A percentile compares a stretch with the other conserved stretches of the same genome.
Evolutionary conservation across 306 rosid species (phyloP).

Genomic region (Trifolium subterraneum): DNA sequence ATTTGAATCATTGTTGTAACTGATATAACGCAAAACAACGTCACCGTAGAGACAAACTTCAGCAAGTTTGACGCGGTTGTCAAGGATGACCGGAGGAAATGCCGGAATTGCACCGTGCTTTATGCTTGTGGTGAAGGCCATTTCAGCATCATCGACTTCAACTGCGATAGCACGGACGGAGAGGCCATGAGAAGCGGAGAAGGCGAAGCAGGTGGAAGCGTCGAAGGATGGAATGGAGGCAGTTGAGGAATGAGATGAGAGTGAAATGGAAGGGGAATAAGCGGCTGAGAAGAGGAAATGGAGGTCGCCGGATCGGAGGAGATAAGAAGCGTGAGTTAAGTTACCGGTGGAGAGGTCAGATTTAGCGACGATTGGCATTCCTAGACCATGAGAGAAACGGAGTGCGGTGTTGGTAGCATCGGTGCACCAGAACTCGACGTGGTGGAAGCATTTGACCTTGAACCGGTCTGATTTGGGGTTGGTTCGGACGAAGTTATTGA

Average conservation of each 20-base stretch:
- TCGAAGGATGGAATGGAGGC: constrained; percentile 69
- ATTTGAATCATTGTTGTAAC: constrained; percentile 44
- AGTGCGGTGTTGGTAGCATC: constrained; percentile 82
- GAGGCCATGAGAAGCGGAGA: constrained; percentile 69
- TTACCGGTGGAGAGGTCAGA: constrained; percentile 92
- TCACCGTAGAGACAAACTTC: constrained; percentile 83
- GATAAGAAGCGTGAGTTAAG: constrained; percentile 74
- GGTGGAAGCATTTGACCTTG: constrained; percentile 71
- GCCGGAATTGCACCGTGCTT: constrained; percentile 64
- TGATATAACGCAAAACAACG: constrained; percentile 80
- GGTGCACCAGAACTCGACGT: constrained; percentile 81
- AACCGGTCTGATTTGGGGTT: constrained; percentile 81
- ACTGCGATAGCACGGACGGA: constrained; percentile 79
- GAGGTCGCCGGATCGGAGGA: constrained; percentile 84
- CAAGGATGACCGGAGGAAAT: constrained; percentile 54
- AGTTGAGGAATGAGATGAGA: constrained; percentile 32
- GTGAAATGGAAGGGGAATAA: constrained; percentile 65
- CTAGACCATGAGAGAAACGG: constrained; percentile 84
- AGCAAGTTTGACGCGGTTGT: constrained; percentile 49
- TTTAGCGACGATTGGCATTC: constrained; percentile 76
- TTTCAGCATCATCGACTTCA: constrained; percentile 70
- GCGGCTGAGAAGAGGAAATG: constrained; percentile 87
- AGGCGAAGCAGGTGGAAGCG: constrained; percentile 54
- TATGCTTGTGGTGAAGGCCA: constrained; percentile 64
- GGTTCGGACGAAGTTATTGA: constrained; percentile 64